Evolutionary conservation across 441 rosid genomes (phyloP), one percentile per base, ranked within the genome.

Genomic region (Euphorbia schlechtendalii): DNA sequence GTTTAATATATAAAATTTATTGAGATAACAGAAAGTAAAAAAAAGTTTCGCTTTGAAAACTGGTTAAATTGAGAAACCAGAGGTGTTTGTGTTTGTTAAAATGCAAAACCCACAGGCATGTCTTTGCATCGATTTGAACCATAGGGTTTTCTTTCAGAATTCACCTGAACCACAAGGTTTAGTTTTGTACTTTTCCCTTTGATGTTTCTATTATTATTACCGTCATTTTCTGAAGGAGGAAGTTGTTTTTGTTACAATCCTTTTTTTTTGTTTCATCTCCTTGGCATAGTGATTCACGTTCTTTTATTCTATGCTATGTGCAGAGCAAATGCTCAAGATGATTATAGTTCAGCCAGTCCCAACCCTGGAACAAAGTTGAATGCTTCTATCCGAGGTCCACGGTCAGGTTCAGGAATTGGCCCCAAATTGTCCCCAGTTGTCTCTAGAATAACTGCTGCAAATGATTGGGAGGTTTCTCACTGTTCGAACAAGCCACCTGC

Each of bases 401-500:
- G 97, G 72, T 81, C 96, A 24, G 85, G 86, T 69, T 82, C 96
- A 30, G 91, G 85, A 54, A 76, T 74, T 61, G 79, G 78, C 18
- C 81, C 97, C 1, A 95, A 95, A 77, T 78, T 87, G 71, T 82
- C 90, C 60, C 92, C 92, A 34, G 81, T 80, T 73, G 75, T 86
- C 73, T 95, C 83, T 59, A 90, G 88, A 73, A 80, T 88, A 59
- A 78, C 80, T 66, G 83, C 86, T 76, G 71, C 92, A 45, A 80
- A 73, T 77, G 96, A 95, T 60, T 88, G 97, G 96, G 98, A 95
- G 70, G 76, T 92, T 71, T 76, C 97, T 76, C 86, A 81, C 34
- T 85, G 92, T 80, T 75, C 89, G 68, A 92, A 74, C 79, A 90
- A 90, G 80, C 87, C 96, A 71, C 84, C 91, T 71, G 67, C 86